These are phyloP conservation scores for Metschnikowia vanudenii DNA, from an alignment of 805 yeast species.

Conservation along the genomic window DNA sequence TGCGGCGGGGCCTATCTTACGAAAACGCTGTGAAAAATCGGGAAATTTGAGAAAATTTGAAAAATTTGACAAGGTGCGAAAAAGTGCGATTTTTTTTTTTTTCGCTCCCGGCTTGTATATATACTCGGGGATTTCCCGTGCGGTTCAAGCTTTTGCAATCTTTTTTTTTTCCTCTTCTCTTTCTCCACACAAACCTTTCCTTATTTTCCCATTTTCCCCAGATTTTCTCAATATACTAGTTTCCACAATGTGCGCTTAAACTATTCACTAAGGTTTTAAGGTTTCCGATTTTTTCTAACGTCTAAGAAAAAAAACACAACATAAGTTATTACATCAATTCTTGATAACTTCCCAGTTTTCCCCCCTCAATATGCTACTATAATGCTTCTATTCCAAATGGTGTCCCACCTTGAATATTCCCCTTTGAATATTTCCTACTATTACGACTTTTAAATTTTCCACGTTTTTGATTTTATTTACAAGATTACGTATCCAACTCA, in stretches of 20 bases:
- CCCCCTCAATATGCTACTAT: constrained; percentile 33
- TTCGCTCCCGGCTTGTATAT: constrained; percentile 13
- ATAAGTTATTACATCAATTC: constrained; percentile 20
- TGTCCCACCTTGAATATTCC: constrained; percentile 24
- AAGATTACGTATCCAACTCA: constrained; percentile 17
- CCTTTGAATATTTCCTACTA: constrained; percentile 13
- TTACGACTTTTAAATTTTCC: constrained; percentile 23
- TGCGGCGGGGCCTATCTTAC: constrained; percentile 7
- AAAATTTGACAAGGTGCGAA: neutral
- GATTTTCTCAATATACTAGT: constrained; percentile 10
- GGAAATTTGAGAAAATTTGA: constrained; percentile 4
- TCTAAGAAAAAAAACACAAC: constrained; percentile 18
- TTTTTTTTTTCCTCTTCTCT: neutral
- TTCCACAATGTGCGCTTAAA: constrained; percentile 39
- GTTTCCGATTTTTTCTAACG: constrained; percentile 19
- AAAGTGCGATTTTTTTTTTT: constrained; percentile 11
- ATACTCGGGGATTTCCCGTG: constrained; percentile 1
- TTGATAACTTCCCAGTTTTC: constrained; percentile 27
- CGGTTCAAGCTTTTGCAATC: neutral
- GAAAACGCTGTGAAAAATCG: neutral
- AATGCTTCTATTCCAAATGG: constrained; percentile 34
- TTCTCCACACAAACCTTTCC: constrained; percentile 9
- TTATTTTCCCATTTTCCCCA: constrained; percentile 11
- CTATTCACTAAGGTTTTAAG: constrained; percentile 22
- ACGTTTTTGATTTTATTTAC: constrained; percentile 14